phyloP scores from a whole-genome alignment of 2,329 filamentous ascomycete species.

The Pseudogymnoascus sp. region DNA sequence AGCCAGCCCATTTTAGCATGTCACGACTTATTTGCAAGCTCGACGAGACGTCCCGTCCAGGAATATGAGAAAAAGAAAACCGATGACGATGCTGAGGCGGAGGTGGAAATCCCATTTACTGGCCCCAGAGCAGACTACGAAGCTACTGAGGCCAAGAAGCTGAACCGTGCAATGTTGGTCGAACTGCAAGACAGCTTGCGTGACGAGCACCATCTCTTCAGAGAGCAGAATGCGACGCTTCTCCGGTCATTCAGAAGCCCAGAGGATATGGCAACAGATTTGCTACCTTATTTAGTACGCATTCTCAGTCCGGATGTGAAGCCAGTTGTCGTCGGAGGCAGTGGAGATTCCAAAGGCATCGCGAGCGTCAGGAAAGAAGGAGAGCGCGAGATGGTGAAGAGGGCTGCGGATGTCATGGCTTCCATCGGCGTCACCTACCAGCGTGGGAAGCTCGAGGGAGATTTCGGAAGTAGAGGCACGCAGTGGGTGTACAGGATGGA shows the following conservation, averaged over 20 bases:
- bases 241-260: conserved; percentile 70
- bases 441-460: conserved; percentile 68
- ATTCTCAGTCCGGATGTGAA: conserved; percentile 86
- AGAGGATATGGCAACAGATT: conserved; percentile 70
- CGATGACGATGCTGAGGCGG: conserved; percentile 36
- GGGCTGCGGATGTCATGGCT: conserved; percentile 75
- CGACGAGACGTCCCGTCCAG: conserved; percentile 37
- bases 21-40: conserved; percentile 80
- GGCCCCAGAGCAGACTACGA: conserved; percentile 75
- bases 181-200: conserved; percentile 63
- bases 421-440: conserved; percentile 77
- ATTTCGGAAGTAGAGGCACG: conserved; percentile 47
- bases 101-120: conserved; percentile 63
- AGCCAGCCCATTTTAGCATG: conserved; percentile 82
- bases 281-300: conserved; percentile 75
- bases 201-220: conserved; percentile 33
- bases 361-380: conserved; percentile 83
- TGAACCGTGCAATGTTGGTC: conserved; percentile 66
- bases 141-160: conserved; percentile 72
- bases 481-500: conserved; percentile 92
- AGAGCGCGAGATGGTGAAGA: conserved; percentile 72
- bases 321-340: conserved; percentile 74
- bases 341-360: conserved; percentile 54
- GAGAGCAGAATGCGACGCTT: conserved; percentile 50
- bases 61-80: conserved; percentile 43